Evolutionary conservation across 2,329 filamentous ascomycete species (phyloP).

Genomic region (Paraphaeosphaeria minitans): DNA sequence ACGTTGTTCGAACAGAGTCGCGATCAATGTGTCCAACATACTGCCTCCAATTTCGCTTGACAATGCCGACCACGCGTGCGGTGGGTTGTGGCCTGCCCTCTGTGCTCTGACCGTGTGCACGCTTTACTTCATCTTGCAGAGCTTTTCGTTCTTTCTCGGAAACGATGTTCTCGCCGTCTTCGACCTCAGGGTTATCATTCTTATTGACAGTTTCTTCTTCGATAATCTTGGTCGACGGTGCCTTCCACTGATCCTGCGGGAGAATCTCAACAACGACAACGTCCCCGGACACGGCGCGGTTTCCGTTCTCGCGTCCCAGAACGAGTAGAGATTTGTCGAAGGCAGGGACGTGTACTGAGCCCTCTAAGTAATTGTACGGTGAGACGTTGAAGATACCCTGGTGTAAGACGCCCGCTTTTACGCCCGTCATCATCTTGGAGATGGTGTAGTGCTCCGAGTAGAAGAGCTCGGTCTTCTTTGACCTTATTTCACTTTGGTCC

Average conservation of each 20-base stretch:
- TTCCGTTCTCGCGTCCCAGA: slow-evolving; percentile 93
- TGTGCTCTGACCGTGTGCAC: slow-evolving; percentile 74
- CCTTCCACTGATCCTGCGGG: slow-evolving; percentile 95
- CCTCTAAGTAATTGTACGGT: slow-evolving; percentile 96
- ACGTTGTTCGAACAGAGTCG: slow-evolving; percentile 75
- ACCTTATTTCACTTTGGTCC: slow-evolving; percentile 68
- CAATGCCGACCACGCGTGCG: slow-evolving; percentile 85
- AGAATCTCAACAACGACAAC: slow-evolving; percentile 91
- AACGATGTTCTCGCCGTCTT: slow-evolving; percentile 74
- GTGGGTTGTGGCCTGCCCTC: slow-evolving; percentile 87
- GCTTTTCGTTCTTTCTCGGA: slow-evolving; percentile 85
- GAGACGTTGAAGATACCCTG: slow-evolving; percentile 97
- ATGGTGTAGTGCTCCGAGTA: slow-evolving; percentile 89
- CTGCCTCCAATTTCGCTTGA: slow-evolving; percentile 97
- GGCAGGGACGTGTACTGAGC: slow-evolving; percentile 83
- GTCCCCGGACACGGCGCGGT: slow-evolving; percentile 89
- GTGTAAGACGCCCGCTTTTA: slow-evolving; percentile 86
- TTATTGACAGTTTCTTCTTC: slow-evolving; percentile 91
- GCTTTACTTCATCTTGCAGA: slow-evolving; percentile 88
- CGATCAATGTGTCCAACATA: slow-evolving; percentile 96
- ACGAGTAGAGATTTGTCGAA: slow-evolving; percentile 90
- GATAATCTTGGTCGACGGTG: slow-evolving; percentile 91
- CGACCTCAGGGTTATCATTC: slow-evolving; percentile 90
- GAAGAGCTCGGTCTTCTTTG: slow-evolving; percentile 71
- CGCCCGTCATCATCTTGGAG: slow-evolving; percentile 91